Base-by-base conservation (phyloP, 2,329 filamentous ascomycete species). In the Pseudogymnoascus sp. region DNA sequence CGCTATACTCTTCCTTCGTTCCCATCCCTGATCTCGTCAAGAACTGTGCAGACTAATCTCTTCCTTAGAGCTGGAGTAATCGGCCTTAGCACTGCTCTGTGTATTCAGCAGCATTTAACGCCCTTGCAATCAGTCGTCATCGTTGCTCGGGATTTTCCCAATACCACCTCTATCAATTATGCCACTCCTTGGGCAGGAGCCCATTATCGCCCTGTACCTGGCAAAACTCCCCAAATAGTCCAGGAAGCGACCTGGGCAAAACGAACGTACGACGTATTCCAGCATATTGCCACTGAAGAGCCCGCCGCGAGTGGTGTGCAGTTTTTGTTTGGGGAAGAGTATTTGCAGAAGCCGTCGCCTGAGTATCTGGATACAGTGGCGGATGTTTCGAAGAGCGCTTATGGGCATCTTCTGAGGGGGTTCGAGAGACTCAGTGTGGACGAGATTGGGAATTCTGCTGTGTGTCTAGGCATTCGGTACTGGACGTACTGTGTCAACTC, bases 101-200 rank as follows among this genome's bases (percentile, higher is more conserved):
- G 45, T 59, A 68, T 76, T 60, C 74, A 73, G 70, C 67, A 70
- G 62, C 65, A 66, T 55, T 68, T 70, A 21, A 61, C 21, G 25
- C 64, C 40, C 21, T 27, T 7, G 3, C 40, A 45, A 45, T 45
- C 40, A 10, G 6, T 45, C 58, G n/a, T 66, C 9, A 69, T 79
- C 13, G 66, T 77, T 52, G 75, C 77, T 35, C 68, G 72, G 21
- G 73, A 77, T 18, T 73, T 77, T 60, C 76, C 76, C 18, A 68
- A 69, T 13, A 66, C 69, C 61, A 71, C 73, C 6, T 77, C 75
- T 13, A 67, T 75, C 52, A 74, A 77, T 69, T 80, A 79, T 67
- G 72, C 78, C 40, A 78, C 76, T 1, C 74, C 75, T 31, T 78
- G 76, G 74, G 77, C 77, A 0, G 77, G 77, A 25, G 78, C 76